Percentiles rank a stretch among this genome's conserved stretches.
These are phyloP conservation scores for Mucuna pruriens DNA, from an alignment of 306 rosid species.

Conservation along the genomic window DNA sequence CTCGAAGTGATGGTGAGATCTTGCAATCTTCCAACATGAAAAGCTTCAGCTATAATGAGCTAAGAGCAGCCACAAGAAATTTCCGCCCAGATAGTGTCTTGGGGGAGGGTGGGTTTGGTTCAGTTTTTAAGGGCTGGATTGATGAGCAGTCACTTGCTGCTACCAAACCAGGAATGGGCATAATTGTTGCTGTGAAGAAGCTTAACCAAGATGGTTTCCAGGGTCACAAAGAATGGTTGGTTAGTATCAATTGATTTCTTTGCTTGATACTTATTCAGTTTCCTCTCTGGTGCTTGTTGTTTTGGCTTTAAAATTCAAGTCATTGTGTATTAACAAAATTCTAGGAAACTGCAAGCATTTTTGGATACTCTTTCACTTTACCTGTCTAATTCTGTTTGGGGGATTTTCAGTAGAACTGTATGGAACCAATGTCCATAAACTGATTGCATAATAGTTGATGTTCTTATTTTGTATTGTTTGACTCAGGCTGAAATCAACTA, in stretches of 20 bases:
- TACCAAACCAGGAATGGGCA: constrained; percentile 80
- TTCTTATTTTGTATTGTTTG: constrained; percentile 33
- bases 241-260: constrained; percentile 44
- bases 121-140: constrained; percentile 94
- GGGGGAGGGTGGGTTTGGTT: constrained; percentile 98
- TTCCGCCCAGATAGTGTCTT: constrained; percentile 94
- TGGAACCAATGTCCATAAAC: background rate
- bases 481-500: constrained; percentile 90
- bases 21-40: constrained; percentile 74
- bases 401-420: background rate
- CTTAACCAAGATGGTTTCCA: constrained; percentile 89
- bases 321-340: constrained; percentile 26
- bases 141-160: constrained; percentile 77
- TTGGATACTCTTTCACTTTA: background rate
- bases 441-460: constrained; percentile 27
- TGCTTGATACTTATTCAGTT: background rate
- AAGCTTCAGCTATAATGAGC: constrained; percentile 66
- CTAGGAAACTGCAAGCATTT: constrained; percentile 23
- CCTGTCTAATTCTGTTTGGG: background rate
- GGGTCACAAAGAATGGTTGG: constrained; percentile 98
- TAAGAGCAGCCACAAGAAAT: constrained; percentile 79
- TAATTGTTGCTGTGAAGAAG: constrained; percentile 88
- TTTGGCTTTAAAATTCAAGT: constrained; percentile 19
- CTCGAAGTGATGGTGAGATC: constrained; percentile 87
- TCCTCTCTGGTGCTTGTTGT: background rate